Percentiles rank a stretch among this genome's conserved stretches.
These are phyloP conservation scores for Bipolaris oryzae DNA, from an alignment of 2,329 filamentous ascomycete genomes.

Conservation along the genomic window DNA sequence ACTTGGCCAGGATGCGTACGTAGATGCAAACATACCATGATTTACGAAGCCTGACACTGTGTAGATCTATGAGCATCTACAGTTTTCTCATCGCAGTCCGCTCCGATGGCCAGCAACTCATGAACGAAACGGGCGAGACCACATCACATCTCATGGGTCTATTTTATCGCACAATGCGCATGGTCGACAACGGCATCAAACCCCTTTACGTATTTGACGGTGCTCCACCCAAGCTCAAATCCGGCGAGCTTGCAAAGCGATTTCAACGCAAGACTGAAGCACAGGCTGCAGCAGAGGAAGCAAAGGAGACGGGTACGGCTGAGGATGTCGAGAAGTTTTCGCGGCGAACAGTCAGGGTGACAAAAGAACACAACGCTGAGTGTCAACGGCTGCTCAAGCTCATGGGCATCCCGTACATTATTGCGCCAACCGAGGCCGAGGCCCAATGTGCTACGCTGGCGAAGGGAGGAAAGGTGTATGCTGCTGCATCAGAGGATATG, in stretches of 20 bases:
- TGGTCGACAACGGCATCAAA: conserved; percentile 99
- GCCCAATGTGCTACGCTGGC: conserved; percentile 93
- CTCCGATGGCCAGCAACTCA: conserved; percentile 94
- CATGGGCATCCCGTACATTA: conserved; percentile 95
- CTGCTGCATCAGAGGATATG: conserved; percentile 97
- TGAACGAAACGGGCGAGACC: conserved; percentile 91
- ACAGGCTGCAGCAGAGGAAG: conserved; percentile 86
- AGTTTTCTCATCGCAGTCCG: conserved; percentile 97
- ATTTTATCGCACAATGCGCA: conserved; percentile 98
- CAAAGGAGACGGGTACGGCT: conserved; percentile 94
- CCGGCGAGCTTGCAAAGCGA: conserved; percentile 92
- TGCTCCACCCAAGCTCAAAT: conserved; percentile 95
- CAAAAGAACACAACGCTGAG: conserved; percentile 94
- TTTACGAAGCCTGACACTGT: conserved; percentile 16
- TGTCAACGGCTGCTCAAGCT: conserved; percentile 88
- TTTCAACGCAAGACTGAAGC: conserved; percentile 95
- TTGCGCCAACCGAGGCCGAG: conserved; percentile 95
- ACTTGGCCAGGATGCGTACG: conserved; percentile 55
- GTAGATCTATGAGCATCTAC: conserved; percentile 96
- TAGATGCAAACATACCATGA: background rate
- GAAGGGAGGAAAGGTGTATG: conserved; percentile 91
- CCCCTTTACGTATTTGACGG: conserved; percentile 98
- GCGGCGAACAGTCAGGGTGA: conserved; percentile 87
- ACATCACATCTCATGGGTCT: conserved; percentile 99
- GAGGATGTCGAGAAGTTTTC: conserved; percentile 99